Evolutionary conservation across 495 filamentous ascomycete genomes (phyloP), one percentile per base, ranked within the genome.

Genomic region (Xylaria cubensis): DNA sequence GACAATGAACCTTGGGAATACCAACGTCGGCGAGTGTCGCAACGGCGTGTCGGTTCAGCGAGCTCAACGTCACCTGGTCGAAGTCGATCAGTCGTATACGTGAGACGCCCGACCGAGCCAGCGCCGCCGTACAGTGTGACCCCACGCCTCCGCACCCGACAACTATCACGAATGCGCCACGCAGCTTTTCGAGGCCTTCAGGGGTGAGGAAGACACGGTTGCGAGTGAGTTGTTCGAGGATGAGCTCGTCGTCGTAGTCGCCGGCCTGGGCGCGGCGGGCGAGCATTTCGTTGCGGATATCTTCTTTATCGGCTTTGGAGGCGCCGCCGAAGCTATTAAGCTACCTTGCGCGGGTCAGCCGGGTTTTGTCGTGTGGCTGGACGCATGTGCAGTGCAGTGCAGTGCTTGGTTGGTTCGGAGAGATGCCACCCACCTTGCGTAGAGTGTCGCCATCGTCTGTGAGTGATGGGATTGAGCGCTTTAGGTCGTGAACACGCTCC

Each of bases 71-170:
- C 34, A 98, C 97, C 86, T 99, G 96, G 82, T 99, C 96, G 78
- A 99, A 99, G 80, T 99, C 96, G 74, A 99, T 91, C 34, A 99
- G 88, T 2, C 97, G 92, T 65, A 99, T 88, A 67, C 90, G 90
- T 41, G 91, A 88, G 24, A 97, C 94, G 26, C 96, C 97, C 0
- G 94, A 97, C 32, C 96, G 92, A 8, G 95, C 90, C 19, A 99
- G 88, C 24, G 97, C 92, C 4, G 94, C 90, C 13, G 91, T 89
- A 53, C 93, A 93, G 83, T 98, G 97, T 1, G 94, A 97, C 69
- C 96, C 96, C 9, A 99, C 96, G 36, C 96, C 96, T 67, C 96
- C 96, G 75, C 94, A 95, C 13, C 96, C 96, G 50, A 99, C 93
- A 6, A 99, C 87, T 51, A 97, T 88, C 41, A 98, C 86, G 79